These are phyloP conservation scores for Magnolia officinalis DNA, from an alignment of 164 flowering plant genomes.

Conservation along the genomic window DNA sequence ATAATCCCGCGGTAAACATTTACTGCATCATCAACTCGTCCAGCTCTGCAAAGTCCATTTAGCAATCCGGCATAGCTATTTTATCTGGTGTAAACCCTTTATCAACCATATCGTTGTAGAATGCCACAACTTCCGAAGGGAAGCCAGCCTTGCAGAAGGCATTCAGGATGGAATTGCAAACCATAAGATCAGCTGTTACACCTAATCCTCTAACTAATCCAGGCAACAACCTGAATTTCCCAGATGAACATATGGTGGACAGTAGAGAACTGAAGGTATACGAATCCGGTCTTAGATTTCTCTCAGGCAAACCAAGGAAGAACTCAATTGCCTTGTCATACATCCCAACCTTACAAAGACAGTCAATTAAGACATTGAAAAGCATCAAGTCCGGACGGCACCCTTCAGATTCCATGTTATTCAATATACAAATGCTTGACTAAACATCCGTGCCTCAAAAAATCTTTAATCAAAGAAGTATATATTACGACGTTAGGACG, in stretches of 20 bases:
- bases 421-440: constrained; percentile 30
- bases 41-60: constrained; percentile 41
- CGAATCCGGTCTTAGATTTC: constrained; percentile 45
- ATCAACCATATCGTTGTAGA: constrained; percentile 45
- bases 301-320: constrained; percentile 27
- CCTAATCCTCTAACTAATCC: constrained; percentile 22
- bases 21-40: constrained; percentile 43
- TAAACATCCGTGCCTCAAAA: constrained; percentile 31
- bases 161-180: constrained; percentile 46
- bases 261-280: constrained; percentile 51
- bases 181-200: constrained; percentile 41
- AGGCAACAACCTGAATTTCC: constrained; percentile 30
- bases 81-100: constrained; percentile 44
- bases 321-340: constrained; percentile 45
- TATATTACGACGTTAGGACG: constrained; percentile 59
- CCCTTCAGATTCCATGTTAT: constrained; percentile 31
- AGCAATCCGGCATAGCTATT: constrained; percentile 47
- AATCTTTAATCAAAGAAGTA: constrained; percentile 51
- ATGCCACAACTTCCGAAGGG: constrained; percentile 36
- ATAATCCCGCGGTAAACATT: constrained; percentile 43
- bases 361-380: constrained; percentile 52
- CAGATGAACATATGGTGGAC: constrained; percentile 30
- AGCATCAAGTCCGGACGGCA: constrained; percentile 49
- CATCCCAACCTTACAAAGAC: constrained; percentile 44
- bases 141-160: constrained; percentile 43